These are phyloP conservation scores for Penicillium sp. DNA, from an alignment of 2,329 filamentous ascomycete genomes.

Conservation along the genomic window DNA sequence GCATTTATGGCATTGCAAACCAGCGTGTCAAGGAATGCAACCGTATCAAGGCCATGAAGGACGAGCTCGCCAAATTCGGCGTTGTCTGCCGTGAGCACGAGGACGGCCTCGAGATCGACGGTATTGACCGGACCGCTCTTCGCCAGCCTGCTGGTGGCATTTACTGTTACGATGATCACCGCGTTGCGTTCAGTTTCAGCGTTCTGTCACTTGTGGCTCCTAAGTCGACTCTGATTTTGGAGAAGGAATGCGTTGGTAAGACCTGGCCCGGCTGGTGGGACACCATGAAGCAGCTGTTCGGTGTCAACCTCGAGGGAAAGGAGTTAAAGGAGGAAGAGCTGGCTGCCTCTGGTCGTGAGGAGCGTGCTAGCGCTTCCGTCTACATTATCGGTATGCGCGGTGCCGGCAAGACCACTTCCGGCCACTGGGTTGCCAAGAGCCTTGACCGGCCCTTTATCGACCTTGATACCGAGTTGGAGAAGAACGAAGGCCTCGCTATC, in stretches of 20 bases:
- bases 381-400: conserved; percentile 98
- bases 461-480: conserved; percentile 84
- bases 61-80: conserved; percentile 90
- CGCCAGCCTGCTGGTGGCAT: conserved; percentile 66
- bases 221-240: conserved; percentile 73
- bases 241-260: conserved; percentile 92
- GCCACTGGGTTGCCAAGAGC: conserved; percentile 77
- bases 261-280: conserved; percentile 99
- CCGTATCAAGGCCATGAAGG: conserved; percentile 91
- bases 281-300: conserved; percentile 74
- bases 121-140: conserved; percentile 54
- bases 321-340: conserved; percentile 54
- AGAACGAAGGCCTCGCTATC: conserved; percentile 71
- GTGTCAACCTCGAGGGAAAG: conserved; percentile 73
- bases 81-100: conserved; percentile 84
- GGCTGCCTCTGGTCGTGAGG: conserved; percentile 40
- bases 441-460: conserved; percentile 80
- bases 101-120: conserved; percentile 78
- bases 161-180: conserved; percentile 95
- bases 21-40: conserved; percentile 99
- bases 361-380: conserved; percentile 64
- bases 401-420: conserved; percentile 92
- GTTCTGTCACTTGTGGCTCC: conserved; percentile 76
- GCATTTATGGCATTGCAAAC: conserved; percentile 92
- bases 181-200: conserved; percentile 97